Percentiles rank a stretch among this genome's conserved stretches.
Evolutionary conservation across 768 basidiomycete genomes (phyloP).

Genomic region (Lentinula lateritia): DNA sequence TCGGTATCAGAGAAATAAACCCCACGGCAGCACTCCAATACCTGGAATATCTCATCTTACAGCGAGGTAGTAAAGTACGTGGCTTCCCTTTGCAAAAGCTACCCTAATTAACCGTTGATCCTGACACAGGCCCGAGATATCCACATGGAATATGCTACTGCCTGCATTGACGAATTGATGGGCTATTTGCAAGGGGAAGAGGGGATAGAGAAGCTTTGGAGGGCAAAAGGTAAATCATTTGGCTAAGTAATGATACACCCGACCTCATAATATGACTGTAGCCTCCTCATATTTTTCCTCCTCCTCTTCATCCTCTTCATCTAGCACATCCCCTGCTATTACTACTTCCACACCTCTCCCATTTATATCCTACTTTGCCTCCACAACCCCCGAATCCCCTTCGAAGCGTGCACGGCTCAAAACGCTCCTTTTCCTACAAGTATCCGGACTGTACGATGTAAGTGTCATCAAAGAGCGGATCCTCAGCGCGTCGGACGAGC

Average conservation of each 20-base stretch:
- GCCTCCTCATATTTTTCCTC: conserved; percentile 7
- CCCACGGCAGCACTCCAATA: conserved; percentile 62
- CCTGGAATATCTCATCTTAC: conserved; percentile 77
- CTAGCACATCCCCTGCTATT: conserved; percentile 7
- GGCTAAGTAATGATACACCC: not conserved
- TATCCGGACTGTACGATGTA: conserved; percentile 65
- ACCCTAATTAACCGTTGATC: not conserved
- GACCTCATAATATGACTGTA: conserved; percentile 50
- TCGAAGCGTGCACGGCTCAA: conserved; percentile 72
- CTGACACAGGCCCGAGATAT: conserved; percentile 49
- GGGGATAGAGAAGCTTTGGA: conserved; percentile 57
- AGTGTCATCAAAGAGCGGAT: conserved; percentile 38
- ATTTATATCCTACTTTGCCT: conserved; percentile 72
- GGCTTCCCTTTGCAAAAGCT: not conserved
- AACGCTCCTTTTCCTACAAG: conserved; percentile 74
- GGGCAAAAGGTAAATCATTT: conserved; percentile 51
- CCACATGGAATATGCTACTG: conserved; percentile 59
- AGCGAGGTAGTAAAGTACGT: conserved; percentile 55
- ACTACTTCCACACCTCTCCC: conserved; percentile 17
- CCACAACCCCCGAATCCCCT: conserved; percentile 77
- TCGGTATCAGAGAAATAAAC: conserved; percentile 52
- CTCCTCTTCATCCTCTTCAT: not conserved
- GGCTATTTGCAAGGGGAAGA: conserved; percentile 41
- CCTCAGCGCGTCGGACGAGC: conserved; percentile 64
- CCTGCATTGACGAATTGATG: conserved; percentile 52